Base-by-base conservation (phyloP, 2,329 filamentous ascomycete species). In the Pseudocercospora ulei region DNA sequence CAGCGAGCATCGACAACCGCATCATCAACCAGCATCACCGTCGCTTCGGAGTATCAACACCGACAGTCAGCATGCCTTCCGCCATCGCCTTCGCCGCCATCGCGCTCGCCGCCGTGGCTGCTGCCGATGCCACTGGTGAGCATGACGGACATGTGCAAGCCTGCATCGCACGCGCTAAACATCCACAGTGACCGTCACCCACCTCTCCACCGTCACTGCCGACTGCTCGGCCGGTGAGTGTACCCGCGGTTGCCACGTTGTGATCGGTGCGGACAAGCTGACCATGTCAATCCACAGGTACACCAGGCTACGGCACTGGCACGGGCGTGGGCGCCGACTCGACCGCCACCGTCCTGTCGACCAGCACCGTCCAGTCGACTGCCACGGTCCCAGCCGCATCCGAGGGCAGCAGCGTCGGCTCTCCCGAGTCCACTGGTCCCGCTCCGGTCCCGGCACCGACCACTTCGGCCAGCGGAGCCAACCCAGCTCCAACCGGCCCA, bases 111-210 rank as follows among this genome's bases (percentile, higher is more conserved):
- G 30, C 45, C 31, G 22, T 49, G 35, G 49, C 47, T 27, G 24
- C 37, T 9, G 52, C 53, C 12, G 49, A 54, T 23, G 44, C 35
- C 35, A 53, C 53, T 42, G 50, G 52, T 56, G 44, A 43, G 50
- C 28, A 31, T 20, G 7, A 13, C 17, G 4, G 12, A 13, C n/a
- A 23, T 8, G 13, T 13, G 19, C 7, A 20, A 18, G 25, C 13
- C 25, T 38, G 16, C 4, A 36, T 12, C 30, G 14, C 30, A 13
- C 17, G 14, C 24, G 22, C 42, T 44, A 22, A 48, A 24, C n/a
- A 42, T 33, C 33, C 14, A 40, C 39, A 38, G 44, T 43, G 35
- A 50, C 48, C 27, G 28, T 45, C 40, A 45, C 30, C 37, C 11
- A 29, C 16, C 26, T 37, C 16, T 29, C 23, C 27, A 46, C 36